phyloP scores from a whole-genome alignment of 1,284 basidiomycete species.

The Pterulicium gracile region DNA sequence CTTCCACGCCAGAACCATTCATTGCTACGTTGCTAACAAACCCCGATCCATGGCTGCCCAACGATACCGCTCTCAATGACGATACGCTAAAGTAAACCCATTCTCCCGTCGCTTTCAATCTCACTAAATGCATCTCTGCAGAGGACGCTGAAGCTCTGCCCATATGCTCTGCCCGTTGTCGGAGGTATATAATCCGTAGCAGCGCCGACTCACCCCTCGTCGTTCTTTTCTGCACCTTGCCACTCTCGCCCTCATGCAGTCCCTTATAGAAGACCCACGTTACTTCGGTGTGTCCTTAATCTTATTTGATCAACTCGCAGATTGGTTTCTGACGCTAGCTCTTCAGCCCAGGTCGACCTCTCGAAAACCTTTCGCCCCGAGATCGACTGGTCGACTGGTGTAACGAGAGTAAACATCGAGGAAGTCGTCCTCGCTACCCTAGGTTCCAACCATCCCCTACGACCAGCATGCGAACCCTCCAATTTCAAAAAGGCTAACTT shows the following conservation, averaged over 20 bases:
- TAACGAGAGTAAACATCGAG: background rate
- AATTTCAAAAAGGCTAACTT: background rate
- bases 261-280: background rate
- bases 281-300: background rate
- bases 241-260: background rate
- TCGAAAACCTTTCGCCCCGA: background rate
- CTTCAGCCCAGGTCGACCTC: background rate
- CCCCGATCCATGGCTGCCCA: too few relatives aligned
- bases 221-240: too few relatives aligned
- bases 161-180: too few relatives aligned
- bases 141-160: too few relatives aligned
- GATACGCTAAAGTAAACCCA: too few relatives aligned
- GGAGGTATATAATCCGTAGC: too few relatives aligned
- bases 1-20: too few relatives aligned
- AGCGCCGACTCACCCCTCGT: too few relatives aligned
- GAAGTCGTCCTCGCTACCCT: background rate
- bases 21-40: too few relatives aligned
- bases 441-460: background rate
- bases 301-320: background rate
- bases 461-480: background rate
- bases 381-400: background rate
- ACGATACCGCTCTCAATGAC: too few relatives aligned
- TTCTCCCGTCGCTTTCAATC: too few relatives aligned
- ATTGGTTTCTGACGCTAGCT: background rate
- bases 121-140: too few relatives aligned